Evolutionary conservation across 306 rosid genomes (phyloP).

Genomic region (Argentina anserina): DNA sequence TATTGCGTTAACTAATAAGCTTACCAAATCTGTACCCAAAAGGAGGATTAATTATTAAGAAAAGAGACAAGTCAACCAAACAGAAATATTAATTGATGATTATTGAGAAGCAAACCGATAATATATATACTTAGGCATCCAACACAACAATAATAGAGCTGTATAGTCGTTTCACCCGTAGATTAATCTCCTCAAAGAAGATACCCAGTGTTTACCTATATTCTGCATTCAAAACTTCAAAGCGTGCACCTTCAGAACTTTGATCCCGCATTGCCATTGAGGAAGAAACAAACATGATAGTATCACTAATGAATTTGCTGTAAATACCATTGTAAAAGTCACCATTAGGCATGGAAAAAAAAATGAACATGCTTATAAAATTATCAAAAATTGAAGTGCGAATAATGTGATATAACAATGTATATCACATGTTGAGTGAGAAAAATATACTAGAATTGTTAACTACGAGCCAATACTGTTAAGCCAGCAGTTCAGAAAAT

Average conservation of each 20-base stretch:
- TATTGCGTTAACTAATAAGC: background rate
- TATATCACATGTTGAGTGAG: background rate
- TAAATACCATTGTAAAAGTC: slow-evolving; percentile 21
- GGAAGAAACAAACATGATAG: slow-evolving; percentile 72
- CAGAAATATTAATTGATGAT: background rate
- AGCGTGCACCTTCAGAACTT: slow-evolving; percentile 77
- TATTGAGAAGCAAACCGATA: background rate
- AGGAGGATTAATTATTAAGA: background rate
- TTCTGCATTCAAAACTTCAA: slow-evolving; percentile 72
- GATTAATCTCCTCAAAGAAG: background rate
- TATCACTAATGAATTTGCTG: slow-evolving; percentile 93
- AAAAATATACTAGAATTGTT: background rate
- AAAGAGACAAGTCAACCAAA: background rate
- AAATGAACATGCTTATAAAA: background rate
- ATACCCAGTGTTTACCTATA: slow-evolving; percentile 47
- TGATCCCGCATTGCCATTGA: slow-evolving; percentile 88
- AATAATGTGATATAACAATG: background rate
- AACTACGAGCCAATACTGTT: background rate
- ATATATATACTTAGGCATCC: background rate
- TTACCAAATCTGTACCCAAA: background rate
- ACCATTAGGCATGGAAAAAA: slow-evolving; percentile 12
- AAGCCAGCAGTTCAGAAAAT: background rate
- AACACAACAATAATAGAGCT: background rate
- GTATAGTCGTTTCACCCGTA: background rate
- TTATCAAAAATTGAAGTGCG: background rate